phyloP scores from a whole-genome alignment of 257 asterid species.

The Handroanthus guayacan region DNA sequence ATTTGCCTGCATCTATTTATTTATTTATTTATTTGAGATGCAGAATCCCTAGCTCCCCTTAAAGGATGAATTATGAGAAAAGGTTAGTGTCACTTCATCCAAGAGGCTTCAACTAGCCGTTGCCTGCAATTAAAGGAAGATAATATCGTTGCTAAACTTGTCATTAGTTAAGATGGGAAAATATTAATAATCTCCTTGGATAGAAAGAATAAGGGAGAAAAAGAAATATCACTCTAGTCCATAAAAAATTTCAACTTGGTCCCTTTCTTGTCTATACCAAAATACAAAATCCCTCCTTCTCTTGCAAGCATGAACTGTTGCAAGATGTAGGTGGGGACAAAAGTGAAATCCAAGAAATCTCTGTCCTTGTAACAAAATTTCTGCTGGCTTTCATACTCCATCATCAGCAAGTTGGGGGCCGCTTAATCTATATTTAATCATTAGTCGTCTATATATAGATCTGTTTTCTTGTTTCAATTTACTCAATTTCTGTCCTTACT shows the following conservation, averaged over 20 bases:
- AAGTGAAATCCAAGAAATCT: conserved; percentile 41
- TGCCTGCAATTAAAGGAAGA: too few relatives aligned
- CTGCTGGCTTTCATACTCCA: not conserved
- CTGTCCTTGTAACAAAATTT: conserved; percentile 19
- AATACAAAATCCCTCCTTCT: conserved; percentile 16
- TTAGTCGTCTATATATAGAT: too few relatives aligned
- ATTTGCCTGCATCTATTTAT: too few relatives aligned
- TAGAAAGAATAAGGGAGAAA: not conserved
- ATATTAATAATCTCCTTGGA: not conserved
- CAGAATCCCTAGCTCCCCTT: too few relatives aligned
- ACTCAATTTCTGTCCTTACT: too few relatives aligned
- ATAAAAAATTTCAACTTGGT: not conserved
- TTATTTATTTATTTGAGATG: too few relatives aligned
- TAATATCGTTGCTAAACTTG: too few relatives aligned
- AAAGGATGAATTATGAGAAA: too few relatives aligned
- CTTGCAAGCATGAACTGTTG: conserved; percentile 39
- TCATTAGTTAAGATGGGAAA: not conserved
- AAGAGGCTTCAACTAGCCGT: too few relatives aligned
- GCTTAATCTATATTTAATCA: too few relatives aligned
- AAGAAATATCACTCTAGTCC: not conserved
- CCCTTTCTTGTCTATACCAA: not conserved
- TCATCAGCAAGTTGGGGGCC: conserved; percentile 9
- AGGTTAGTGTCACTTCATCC: too few relatives aligned
- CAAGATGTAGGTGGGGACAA: conserved; percentile 39
- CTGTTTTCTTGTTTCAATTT: too few relatives aligned